phyloP scores from a whole-genome alignment of 2,329 filamentous ascomycete genomes.

The Sarocladium brachiariae region DNA sequence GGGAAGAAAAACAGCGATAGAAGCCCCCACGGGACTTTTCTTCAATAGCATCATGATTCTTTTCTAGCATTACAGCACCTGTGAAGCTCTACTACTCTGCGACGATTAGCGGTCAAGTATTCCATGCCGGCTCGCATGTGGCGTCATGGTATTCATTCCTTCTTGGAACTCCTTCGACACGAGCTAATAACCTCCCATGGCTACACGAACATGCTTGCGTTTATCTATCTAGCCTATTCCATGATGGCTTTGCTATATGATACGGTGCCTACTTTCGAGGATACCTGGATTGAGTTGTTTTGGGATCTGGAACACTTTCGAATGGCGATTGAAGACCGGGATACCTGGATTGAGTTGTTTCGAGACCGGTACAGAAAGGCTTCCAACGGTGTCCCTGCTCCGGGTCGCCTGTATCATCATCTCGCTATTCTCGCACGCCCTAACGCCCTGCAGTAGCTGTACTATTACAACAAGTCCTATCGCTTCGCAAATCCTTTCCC shows the following conservation, averaged over 20 bases:
- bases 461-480: not conserved
- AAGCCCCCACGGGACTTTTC: too few species aligned
- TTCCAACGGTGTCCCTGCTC: constrained; percentile 65
- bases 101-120: constrained; percentile 69
- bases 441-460: not conserved
- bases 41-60: constrained; percentile 81
- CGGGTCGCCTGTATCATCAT: constrained; percentile 81
- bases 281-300: constrained; percentile 90
- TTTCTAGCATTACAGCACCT: constrained; percentile 86
- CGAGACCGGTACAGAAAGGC: constrained; percentile 79
- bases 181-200: constrained; percentile 70
- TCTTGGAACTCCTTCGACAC: constrained; percentile 69
- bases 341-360: constrained; percentile 75
- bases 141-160: constrained; percentile 84
- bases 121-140: constrained; percentile 92
- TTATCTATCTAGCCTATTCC: constrained; percentile 85
- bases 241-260: constrained; percentile 87
- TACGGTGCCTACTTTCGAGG: constrained; percentile 70
- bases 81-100: constrained; percentile 60
- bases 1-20: too few species aligned
- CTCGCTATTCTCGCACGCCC: constrained; percentile 71
- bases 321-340: constrained; percentile 85
- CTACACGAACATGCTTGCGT: constrained; percentile 85
- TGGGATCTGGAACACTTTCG: constrained; percentile 76
- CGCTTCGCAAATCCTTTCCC: not conserved